Evolutionary conservation across 352 stramenopile species (phyloP), one percentile per base, ranked within the genome.

Genomic region (Phytophthora macrochlamydospora): DNA sequence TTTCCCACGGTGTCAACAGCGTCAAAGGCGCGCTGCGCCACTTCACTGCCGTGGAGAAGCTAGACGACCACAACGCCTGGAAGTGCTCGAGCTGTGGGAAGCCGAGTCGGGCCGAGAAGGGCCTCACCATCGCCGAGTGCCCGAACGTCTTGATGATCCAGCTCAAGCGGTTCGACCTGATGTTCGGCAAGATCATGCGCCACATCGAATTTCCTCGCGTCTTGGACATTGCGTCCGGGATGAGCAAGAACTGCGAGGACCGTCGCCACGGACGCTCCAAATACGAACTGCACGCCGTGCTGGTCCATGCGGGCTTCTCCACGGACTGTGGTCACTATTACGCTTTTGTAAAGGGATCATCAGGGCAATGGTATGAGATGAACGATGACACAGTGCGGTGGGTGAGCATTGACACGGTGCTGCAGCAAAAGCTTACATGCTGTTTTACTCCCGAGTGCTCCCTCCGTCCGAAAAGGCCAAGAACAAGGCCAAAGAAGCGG

Each of bases 361-460:
- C 91, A 0, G 87, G 90, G n/a, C 83, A 93, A 65, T 98, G 92
- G 92, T 94, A 96, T 64, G 83, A 95, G 62, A 97, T 97, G 91
- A 96, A 98, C 65, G 92, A 98, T 60, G 84, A 94, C 44, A 83
- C 76, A 13, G 90, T 97, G 28, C 78, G 87, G 33, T 93, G 92
- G 82, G 90, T 97, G 14, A 92, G 85, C 51, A 2, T 93, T n/a
- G 83, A 95, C 35, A 95, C 82, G 4, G 91, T 95, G 55, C 73
- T 97, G 37, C 76, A 90, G 51, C 89, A 97, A 43, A 92, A 93
- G 91, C 89, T 31, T 97, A 97, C 73, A 93, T 97, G 81, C 79
- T 97, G 1, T 97, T 97, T 67, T 97, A 97, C 71, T 90, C 85
- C 55, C 80, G 88, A 5, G 76, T 91, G 54, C 67, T 92, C 51